Conservation (phyloP, 176 grass and related monocot genomes). For the Rhynchospora breviuscula region DNA sequence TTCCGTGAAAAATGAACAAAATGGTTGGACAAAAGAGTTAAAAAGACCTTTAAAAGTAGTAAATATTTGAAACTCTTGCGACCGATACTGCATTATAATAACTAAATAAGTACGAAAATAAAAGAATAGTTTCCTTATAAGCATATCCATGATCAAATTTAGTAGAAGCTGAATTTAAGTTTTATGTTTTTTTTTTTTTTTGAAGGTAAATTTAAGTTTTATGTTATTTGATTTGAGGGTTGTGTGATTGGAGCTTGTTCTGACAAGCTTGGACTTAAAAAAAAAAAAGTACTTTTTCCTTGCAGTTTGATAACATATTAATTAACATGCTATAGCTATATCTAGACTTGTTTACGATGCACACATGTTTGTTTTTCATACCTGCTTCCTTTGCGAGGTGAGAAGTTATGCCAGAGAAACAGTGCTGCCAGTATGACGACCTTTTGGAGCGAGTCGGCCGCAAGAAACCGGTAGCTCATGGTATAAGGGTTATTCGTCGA, state of each 20-base stretch:
- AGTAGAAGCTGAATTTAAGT: too few relatives aligned
- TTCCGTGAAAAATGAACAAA: neutral
- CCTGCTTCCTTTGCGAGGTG: conserved; percentile 44
- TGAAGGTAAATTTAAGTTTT: too few relatives aligned
- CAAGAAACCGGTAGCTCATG: conserved; percentile 95
- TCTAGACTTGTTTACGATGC: too few relatives aligned
- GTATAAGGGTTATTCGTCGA: conserved; percentile 76
- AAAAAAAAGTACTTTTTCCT: too few relatives aligned
- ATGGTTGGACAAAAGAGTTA: neutral
- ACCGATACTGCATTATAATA: neutral
- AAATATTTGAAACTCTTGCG: neutral
- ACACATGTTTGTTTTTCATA: neutral
- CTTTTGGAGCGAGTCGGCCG: conserved; percentile 90
- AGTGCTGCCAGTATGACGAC: conserved; percentile 72
- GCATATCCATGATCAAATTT: neutral
- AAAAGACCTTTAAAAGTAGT: neutral
- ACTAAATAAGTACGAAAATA: neutral
- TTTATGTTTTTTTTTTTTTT: too few relatives aligned
- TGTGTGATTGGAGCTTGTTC: too few relatives aligned
- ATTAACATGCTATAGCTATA: too few relatives aligned
- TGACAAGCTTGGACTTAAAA: too few relatives aligned
- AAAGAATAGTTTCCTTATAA: neutral
- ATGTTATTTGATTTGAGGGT: too few relatives aligned
- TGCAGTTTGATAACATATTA: too few relatives aligned
- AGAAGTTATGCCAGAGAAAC: conserved; percentile 67